Base-by-base conservation (phyloP, 805 yeast genomes). In the Teunomyces tritomae region DNA sequence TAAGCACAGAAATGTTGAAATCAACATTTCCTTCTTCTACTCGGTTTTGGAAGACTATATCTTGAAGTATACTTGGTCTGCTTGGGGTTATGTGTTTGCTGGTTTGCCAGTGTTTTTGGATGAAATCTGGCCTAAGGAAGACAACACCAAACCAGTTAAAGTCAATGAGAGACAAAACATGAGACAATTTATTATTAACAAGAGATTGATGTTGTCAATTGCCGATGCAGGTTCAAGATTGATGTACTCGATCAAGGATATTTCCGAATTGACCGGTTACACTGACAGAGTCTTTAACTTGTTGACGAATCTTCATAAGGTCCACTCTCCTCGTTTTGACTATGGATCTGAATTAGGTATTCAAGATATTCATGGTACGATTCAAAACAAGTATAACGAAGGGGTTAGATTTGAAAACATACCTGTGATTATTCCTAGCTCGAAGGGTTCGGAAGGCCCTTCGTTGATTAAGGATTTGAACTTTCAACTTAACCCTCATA, bases 191-290 rank as follows among this genome's bases (percentile, higher is more conserved):
- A 85, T 91, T 57, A 90, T 89, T 46, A 91, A 91, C 73, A 91
- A 91, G 70, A 78, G 98, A 59, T 76, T 91, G 53, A 85, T 91
- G 87, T 77, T 91, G 54, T 85, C 94, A 3, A 76, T 91, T 62
- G 96, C 97, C 4, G 98, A 91, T 69, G 96, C 98, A 0, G 97
- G 97, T 4, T 86, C 95, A 10, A 77, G 97, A 55, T 77, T 91
- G 68, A 90, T 91, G 96, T 89, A 89, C 65, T 89, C 97, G 2
- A 87, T 90, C 55, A 91, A 91, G 64, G 97, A 90, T 65, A 78
- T 91, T 17, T 86, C 94, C n/a, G 91, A 85, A 63, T 76, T 91
- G 46, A 87, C 96, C 1, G 97, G 97, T 9, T 86, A 87, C 62
- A 89, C 97, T 0, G 92, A 89, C 57, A 72, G 97, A 54, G 86